Conservation (phyloP, 73 alveolate species). For the Paramecium sexaurelia region DNA sequence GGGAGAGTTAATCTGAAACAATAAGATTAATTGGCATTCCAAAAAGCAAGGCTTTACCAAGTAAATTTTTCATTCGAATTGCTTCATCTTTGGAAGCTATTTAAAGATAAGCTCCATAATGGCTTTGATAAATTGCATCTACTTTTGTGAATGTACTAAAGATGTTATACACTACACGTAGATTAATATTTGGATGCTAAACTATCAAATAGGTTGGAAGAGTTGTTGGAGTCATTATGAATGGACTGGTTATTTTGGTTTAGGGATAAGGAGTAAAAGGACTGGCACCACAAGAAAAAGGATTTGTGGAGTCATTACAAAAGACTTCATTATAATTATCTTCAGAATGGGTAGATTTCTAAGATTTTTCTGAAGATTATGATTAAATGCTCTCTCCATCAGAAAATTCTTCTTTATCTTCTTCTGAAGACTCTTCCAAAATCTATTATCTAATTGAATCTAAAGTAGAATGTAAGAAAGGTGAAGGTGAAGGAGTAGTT, state of each 20-base stretch:
- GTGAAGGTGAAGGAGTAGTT: conserved; percentile 29
- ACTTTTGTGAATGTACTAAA: conserved; percentile 29
- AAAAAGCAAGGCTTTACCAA: background rate
- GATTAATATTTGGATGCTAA: conserved; percentile 35
- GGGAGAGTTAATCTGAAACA: background rate
- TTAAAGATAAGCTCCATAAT: background rate
- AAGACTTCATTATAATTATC: conserved; percentile 49
- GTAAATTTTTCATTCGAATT: background rate
- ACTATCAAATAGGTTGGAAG: conserved; percentile 22
- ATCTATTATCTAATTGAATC: conserved; percentile 5
- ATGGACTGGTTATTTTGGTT: background rate
- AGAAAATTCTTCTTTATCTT: background rate
- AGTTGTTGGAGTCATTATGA: conserved; percentile 12
- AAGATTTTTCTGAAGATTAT: background rate
- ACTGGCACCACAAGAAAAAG: conserved; percentile 17
- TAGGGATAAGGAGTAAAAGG: conserved; percentile 15
- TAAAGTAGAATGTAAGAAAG: conserved; percentile 1
- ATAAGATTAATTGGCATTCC: conserved; percentile 26
- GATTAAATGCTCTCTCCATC: background rate
- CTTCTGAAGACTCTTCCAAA: conserved; percentile 8
- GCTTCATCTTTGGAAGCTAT: conserved; percentile 21
- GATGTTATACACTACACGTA: conserved; percentile 29
- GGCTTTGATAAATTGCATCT: background rate
- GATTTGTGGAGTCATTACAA: background rate
- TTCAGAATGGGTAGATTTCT: background rate